Conservation (phyloP, 257 asterid genomes). For the Solanum chmielewskii region DNA sequence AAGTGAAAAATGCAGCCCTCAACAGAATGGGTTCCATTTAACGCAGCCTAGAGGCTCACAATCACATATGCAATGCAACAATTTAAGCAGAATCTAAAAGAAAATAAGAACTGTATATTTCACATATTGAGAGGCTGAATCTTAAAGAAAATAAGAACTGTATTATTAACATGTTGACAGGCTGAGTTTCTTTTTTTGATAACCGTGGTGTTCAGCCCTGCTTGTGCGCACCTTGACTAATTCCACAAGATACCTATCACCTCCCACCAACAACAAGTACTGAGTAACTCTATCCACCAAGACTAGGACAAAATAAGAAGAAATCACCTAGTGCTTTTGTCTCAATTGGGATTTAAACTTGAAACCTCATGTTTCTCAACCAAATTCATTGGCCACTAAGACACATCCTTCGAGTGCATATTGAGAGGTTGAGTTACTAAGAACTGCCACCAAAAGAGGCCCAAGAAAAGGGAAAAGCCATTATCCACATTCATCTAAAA, state of each 20-base stretch:
- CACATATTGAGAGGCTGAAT: background rate
- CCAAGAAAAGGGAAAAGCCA: background rate
- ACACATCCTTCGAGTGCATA: background rate
- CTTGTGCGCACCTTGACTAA: background rate
- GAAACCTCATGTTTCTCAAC: background rate
- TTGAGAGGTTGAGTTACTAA: background rate
- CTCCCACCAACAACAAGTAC: background rate
- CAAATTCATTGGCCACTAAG: background rate
- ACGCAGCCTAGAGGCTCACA: background rate
- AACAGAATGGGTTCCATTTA: background rate
- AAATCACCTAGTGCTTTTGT: background rate
- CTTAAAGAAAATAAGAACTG: background rate
- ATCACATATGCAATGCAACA: background rate
- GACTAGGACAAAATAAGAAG: background rate
- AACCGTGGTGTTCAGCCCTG: background rate
- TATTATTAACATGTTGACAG: background rate
- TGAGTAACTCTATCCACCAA: background rate
- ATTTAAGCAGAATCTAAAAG: background rate
- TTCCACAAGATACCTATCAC: background rate
- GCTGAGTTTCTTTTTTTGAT: background rate
- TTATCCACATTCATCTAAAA: background rate
- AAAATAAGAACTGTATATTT: background rate
- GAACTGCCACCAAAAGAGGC: background rate
- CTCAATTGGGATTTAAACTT: background rate
- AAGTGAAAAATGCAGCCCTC: background rate